phyloP scores from a whole-genome alignment of 805 yeast species.

The Yamadazyma nakazawae region DNA sequence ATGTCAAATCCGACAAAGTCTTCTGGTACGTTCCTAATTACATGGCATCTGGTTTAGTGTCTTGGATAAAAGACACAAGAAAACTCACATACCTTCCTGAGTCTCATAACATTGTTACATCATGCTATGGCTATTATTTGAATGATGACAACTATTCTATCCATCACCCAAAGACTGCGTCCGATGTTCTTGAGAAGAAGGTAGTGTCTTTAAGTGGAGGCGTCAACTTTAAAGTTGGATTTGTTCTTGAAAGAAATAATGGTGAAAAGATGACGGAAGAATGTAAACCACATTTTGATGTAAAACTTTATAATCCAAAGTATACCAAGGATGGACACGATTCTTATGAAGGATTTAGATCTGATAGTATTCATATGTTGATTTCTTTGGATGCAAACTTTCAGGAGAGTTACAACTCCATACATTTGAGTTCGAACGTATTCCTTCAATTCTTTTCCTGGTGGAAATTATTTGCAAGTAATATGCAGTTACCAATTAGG shows the following conservation, averaged over 20 bases:
- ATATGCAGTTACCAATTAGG: conserved; percentile 74
- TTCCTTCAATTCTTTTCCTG: conserved; percentile 70
- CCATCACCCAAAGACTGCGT: neutral
- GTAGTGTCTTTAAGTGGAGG: conserved; percentile 62
- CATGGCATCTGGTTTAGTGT: conserved; percentile 44
- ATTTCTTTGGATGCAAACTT: conserved; percentile 36
- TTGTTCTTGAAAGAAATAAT: conserved; percentile 49
- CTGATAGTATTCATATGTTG: conserved; percentile 39
- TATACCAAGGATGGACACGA: conserved; percentile 39
- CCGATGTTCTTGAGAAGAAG: conserved; percentile 42
- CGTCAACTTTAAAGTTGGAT: conserved; percentile 54
- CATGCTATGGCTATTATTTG: conserved; percentile 50
- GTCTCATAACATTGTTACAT: conserved; percentile 39
- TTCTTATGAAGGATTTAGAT: conserved; percentile 40
- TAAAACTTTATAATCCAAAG: conserved; percentile 54
- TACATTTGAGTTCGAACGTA: conserved; percentile 71
- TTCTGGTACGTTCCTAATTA: conserved; percentile 77
- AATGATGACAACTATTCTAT: conserved; percentile 18
- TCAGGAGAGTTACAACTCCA: conserved; percentile 54
- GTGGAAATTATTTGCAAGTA: conserved; percentile 86
- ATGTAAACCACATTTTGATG: conserved; percentile 59
- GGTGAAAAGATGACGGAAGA: conserved; percentile 34
- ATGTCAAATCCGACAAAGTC: conserved; percentile 59
- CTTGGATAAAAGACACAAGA: conserved; percentile 55
- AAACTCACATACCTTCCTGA: conserved; percentile 46